These are phyloP conservation scores for Fusarium ambrosium DNA, from an alignment of 2,329 filamentous ascomycete genomes.

Conservation along the genomic window DNA sequence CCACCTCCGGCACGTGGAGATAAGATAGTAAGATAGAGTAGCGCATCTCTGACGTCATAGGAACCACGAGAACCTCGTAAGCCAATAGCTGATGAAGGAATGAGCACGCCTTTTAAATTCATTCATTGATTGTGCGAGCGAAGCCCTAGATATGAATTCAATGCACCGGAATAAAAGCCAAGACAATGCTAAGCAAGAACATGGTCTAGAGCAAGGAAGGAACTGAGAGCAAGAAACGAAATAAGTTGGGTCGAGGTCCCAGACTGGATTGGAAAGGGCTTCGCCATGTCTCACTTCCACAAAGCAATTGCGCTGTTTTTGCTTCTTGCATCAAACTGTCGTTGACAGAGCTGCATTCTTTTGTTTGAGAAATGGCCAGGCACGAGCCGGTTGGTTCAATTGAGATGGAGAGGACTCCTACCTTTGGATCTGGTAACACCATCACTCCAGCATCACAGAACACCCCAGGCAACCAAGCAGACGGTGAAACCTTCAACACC, in stretches of 20 bases:
- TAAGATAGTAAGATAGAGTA: neutral
- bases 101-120: conserved; percentile 31
- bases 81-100: conserved; percentile 38
- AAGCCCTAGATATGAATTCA: conserved; percentile 1
- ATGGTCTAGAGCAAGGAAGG: neutral
- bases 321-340: neutral
- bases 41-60: neutral
- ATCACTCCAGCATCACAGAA: conserved; percentile 20
- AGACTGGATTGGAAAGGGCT: neutral
- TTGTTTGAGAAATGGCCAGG: conserved; percentile 19
- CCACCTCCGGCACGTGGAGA: conserved; percentile 16
- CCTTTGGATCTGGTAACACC: conserved; percentile 27
- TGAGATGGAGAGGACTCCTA: conserved; percentile 15
- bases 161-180: conserved; percentile 14
- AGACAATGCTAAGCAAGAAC: conserved; percentile 27
- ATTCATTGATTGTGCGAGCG: neutral
- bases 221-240: neutral
- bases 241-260: conserved; percentile 18
- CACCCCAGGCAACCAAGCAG: neutral
- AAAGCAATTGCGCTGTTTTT: neutral
- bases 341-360: neutral
- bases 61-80: conserved; percentile 26
- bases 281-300: conserved; percentile 7
- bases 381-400: conserved; percentile 11
- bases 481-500: neutral